Conservation (phyloP, 2,329 filamentous ascomycete species). For the Penicillium vulpinum region DNA sequence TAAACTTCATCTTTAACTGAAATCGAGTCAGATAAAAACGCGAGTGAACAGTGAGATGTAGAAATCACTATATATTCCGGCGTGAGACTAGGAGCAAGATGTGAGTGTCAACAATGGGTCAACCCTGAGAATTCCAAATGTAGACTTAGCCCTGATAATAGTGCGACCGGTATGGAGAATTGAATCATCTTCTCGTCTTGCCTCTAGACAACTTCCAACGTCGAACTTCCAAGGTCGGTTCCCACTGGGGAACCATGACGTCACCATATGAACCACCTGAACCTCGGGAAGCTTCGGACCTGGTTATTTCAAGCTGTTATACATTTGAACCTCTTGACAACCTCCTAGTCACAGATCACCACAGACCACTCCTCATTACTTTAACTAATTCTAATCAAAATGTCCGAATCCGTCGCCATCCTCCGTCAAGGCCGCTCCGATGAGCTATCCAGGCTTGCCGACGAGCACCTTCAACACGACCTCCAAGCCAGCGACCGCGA, state of each 20-base stretch:
- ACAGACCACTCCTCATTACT: background rate
- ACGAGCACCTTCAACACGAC: slow-evolving; percentile 60
- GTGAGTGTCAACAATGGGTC: background rate
- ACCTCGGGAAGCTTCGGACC: background rate
- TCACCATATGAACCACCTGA: background rate
- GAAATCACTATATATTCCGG: background rate
- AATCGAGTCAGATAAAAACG: background rate
- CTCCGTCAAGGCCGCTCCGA: slow-evolving; percentile 49
- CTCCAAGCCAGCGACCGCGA: slow-evolving; percentile 61
- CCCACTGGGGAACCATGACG: background rate
- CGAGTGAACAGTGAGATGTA: background rate
- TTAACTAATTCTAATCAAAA: background rate
- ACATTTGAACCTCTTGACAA: background rate
- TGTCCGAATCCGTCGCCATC: slow-evolving; percentile 49
- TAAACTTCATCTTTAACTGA: background rate
- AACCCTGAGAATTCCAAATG: background rate
- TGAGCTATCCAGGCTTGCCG: slow-evolving; percentile 57
- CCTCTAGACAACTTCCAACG: too few relatives aligned
- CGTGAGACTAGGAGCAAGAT: background rate
- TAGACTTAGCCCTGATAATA: background rate
- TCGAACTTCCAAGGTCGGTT: background rate
- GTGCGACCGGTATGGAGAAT: background rate
- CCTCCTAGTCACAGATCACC: background rate
- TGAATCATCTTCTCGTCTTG: background rate
- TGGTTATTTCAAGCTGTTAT: background rate